Conservation (phyloP, 495 filamentous ascomycete genomes). For the Pseudomonodictys pantanalensis region DNA sequence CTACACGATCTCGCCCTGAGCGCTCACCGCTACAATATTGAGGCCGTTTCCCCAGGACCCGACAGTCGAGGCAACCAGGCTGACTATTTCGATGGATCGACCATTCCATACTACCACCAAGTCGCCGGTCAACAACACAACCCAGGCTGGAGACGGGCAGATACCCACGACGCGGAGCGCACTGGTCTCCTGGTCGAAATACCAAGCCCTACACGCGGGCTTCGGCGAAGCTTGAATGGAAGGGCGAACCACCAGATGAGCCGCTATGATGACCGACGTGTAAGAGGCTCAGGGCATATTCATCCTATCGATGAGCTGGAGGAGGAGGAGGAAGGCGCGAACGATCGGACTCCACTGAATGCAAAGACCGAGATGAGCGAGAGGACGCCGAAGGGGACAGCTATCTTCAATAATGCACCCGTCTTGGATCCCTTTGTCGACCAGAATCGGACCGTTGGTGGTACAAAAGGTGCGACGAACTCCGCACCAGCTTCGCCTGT, state of each 20-base stretch:
- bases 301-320: slow-evolving; percentile 69
- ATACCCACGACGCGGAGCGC: slow-evolving; percentile 48
- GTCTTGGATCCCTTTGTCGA: slow-evolving; percentile 27
- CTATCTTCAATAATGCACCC: slow-evolving; percentile 25
- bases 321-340: slow-evolving; percentile 48
- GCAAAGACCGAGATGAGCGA: slow-evolving; percentile 27
- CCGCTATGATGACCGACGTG: slow-evolving; percentile 49
- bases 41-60: slow-evolving; percentile 11
- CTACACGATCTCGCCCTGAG: slow-evolving; percentile 53
- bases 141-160: slow-evolving; percentile 29
- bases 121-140: background rate
- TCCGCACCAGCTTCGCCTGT: slow-evolving; percentile 25
- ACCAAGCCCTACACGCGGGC: slow-evolving; percentile 53
- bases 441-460: background rate
- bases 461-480: background rate
- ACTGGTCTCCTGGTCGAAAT: slow-evolving; percentile 56
- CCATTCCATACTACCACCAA: slow-evolving; percentile 13
- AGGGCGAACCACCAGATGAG: slow-evolving; percentile 45
- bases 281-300: slow-evolving; percentile 52
- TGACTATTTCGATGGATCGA: slow-evolving; percentile 20
- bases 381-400: background rate
- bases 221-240: slow-evolving; percentile 47
- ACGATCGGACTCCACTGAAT: slow-evolving; percentile 9
- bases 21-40: slow-evolving; percentile 41
- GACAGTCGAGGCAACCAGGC: slow-evolving; percentile 18